Base-by-base conservation (phyloP, 2,329 filamentous ascomycete species). In the Sporothrix pseudoabietina region DNA sequence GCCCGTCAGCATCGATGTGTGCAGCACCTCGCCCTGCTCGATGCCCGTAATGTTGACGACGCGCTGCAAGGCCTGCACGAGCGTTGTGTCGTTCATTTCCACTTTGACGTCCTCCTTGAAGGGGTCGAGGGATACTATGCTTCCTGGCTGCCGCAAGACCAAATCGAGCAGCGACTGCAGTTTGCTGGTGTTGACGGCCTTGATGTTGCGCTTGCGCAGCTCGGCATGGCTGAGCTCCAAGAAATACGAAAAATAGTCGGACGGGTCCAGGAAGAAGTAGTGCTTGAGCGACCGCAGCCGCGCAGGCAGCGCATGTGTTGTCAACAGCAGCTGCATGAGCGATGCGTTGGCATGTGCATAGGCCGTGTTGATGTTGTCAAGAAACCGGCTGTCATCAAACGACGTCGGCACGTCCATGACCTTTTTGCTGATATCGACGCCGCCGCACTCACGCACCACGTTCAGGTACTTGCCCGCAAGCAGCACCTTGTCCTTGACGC, bases 81-180 rank as follows among this genome's bases (percentile, higher is more conserved):
- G 88, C 6, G 94, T 93, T 54, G 95, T 91, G 77, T 97, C 94
- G 80, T 98, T 98, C 92, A 98, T 98, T 78, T 94, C 91, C 30
- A 99, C 94, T 82, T 97, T 97, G 81, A 99, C 93, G 79, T 99
- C 95, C 82, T 99, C 96, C 80, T 98, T 99, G 86, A 97, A 99
- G 0, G 95, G 94, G 80, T 99, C 96, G 73, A 97, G 88, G 0
- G 94, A 94, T 16, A 97, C 95, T 66, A 97, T 92, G 78, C 92
- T 98, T 57, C 96, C 96, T 1, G 96, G 94, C 79, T 99, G 96
- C n/a, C 96, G 93, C 69, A 99, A 87, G 0, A 98, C 95, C 35
- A 98, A 88, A 80, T 99, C 96, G n/a, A 99, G 88, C 39, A 99
- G 85, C 10, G 94, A 98, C 81, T 99, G 96, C 57, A 99, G 86